Evolutionary conservation across 2,329 filamentous ascomycete species (phyloP).

Genomic region (Xylaria multiplex): DNA sequence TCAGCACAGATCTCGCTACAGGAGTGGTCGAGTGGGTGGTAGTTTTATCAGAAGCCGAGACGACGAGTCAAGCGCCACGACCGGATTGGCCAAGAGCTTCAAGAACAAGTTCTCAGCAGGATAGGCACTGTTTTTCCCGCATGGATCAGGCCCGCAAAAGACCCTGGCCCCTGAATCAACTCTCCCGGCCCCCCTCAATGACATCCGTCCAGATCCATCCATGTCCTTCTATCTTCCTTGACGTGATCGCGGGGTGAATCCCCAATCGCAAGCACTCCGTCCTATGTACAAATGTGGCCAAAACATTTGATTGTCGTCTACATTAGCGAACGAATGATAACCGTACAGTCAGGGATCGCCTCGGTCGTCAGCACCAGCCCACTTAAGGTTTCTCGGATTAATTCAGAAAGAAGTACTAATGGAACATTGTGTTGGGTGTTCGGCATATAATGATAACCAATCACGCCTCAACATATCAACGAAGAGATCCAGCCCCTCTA

Average conservation of each 20-base stretch:
- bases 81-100: conserved; percentile 28
- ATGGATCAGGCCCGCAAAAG: conserved; percentile 30
- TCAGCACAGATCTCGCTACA: conserved; percentile 24
- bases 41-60: conserved; percentile 22
- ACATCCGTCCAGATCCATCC: not conserved
- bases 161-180: conserved; percentile 26
- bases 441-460: conserved; percentile 1
- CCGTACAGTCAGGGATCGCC: conserved; percentile 6
- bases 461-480: not conserved
- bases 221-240: not conserved
- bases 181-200: conserved; percentile 20
- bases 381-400: conserved; percentile 29
- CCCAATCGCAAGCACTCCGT: conserved; percentile 16
- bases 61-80: conserved; percentile 24
- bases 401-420: conserved; percentile 13
- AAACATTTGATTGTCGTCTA: conserved; percentile 18
- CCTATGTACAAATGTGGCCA: conserved; percentile 19
- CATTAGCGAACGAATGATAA: conserved; percentile 18
- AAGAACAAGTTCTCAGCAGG: conserved; percentile 7
- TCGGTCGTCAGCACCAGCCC: conserved; percentile 13
- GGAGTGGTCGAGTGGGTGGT: conserved; percentile 6
- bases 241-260: conserved; percentile 21
- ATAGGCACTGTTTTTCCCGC: conserved; percentile 19
- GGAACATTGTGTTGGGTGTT: conserved; percentile 10
- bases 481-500: not conserved